These are phyloP conservation scores for Graphilbum fragrans DNA, from an alignment of 2,329 filamentous ascomycete genomes.

Conservation along the genomic window DNA sequence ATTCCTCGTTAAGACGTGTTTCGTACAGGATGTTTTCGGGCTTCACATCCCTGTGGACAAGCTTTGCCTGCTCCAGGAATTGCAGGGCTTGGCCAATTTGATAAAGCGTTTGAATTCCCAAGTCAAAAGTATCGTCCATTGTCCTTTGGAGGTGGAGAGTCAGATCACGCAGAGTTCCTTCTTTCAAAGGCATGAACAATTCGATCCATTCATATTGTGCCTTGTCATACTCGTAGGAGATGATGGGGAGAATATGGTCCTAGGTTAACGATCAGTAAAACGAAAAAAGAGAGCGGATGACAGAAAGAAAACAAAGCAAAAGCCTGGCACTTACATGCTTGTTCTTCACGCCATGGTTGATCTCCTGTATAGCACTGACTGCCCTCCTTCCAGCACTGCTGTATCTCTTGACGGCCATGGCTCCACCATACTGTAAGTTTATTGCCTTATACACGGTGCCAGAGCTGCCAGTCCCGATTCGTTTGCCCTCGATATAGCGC, in stretches of 20 bases:
- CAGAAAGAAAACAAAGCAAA: not conserved
- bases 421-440: constrained; percentile 12
- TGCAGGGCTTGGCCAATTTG: constrained; percentile 13
- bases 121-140: not conserved
- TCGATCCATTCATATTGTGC: constrained; percentile 6
- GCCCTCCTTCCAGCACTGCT: constrained; percentile 13
- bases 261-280: not conserved
- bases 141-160: no score
- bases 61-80: constrained; percentile 36
- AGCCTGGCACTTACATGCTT: constrained; percentile 6
- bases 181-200: constrained; percentile 10
- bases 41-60: constrained; percentile 96
- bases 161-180: not conserved
- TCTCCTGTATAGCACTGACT: constrained; percentile 15
- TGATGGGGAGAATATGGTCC: constrained; percentile 11
- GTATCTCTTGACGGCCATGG: constrained; percentile 18
- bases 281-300: not conserved
- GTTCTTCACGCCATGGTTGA: constrained; percentile 9
- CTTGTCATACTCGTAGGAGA: constrained; percentile 5
- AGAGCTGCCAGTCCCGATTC: constrained; percentile 15
- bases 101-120: constrained; percentile 5
- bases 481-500: constrained; percentile 13
- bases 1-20: constrained; percentile 23
- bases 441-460: constrained; percentile 14
- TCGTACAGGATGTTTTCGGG: constrained; percentile 91